Evolutionary conservation across 345 rosid species (phyloP).

Genomic region (Rubroshorea leprosula): DNA sequence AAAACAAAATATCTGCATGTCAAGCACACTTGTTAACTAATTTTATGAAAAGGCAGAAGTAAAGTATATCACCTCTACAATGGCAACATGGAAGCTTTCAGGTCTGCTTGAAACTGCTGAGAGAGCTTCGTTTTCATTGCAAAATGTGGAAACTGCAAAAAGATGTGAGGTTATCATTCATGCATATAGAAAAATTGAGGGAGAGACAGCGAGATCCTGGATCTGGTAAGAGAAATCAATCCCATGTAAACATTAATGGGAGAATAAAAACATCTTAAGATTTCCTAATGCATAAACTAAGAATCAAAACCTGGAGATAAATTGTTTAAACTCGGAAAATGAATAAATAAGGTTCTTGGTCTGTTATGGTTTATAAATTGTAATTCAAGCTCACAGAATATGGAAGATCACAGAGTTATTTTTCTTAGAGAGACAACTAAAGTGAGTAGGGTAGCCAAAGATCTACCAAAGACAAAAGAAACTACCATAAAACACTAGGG

Average conservation of each 20-base stretch:
- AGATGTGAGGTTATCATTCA: not conserved
- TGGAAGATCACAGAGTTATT: too few relatives aligned
- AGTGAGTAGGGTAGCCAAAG: too few relatives aligned
- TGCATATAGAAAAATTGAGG: too few relatives aligned
- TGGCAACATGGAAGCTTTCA: slow-evolving; percentile 78
- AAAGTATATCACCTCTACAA: slow-evolving; percentile 57
- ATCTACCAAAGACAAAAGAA: too few relatives aligned
- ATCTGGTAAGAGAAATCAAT: slow-evolving; percentile 14
- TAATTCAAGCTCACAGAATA: too few relatives aligned
- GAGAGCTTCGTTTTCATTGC: slow-evolving; percentile 67
- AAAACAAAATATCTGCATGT: not conserved
- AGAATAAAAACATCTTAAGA: not conserved
- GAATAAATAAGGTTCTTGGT: not conserved
- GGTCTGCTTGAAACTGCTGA: slow-evolving; percentile 49
- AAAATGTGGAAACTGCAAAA: slow-evolving; percentile 65
- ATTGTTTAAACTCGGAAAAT: not conserved
- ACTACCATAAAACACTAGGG: too few relatives aligned
- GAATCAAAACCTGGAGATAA: not conserved
- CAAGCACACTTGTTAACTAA: not conserved
- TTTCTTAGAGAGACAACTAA: too few relatives aligned
- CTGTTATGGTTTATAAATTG: not conserved
- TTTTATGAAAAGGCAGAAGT: not conserved
- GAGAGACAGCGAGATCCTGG: too few relatives aligned
- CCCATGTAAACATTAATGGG: slow-evolving; percentile 12
- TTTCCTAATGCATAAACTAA: not conserved